Evolutionary conservation across 2,329 filamentous ascomycete genomes (phyloP).

Genomic region (Elsinoe ampelina): DNA sequence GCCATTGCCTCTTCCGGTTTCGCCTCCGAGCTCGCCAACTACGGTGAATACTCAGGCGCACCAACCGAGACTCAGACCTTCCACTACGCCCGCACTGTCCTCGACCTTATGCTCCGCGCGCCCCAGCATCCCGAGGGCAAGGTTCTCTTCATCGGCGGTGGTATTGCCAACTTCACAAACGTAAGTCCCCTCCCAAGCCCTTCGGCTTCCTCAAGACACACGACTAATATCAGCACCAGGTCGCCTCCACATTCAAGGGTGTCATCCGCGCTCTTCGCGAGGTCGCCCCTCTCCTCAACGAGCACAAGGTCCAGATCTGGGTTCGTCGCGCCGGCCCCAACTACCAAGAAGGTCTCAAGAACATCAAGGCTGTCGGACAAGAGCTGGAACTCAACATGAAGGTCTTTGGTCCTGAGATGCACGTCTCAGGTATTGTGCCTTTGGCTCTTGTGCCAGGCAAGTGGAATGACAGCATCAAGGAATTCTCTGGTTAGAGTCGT

Average conservation of each 20-base stretch:
- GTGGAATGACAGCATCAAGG: constrained; percentile 49
- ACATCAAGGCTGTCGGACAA: constrained; percentile 94
- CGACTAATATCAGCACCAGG: constrained; percentile 22
- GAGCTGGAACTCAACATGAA: constrained; percentile 96
- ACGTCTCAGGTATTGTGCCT: constrained; percentile 92
- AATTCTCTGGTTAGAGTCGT: constrained; percentile 52
- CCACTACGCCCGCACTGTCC: constrained; percentile 95
- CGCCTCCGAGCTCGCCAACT: constrained; percentile 95
- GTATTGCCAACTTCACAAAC: constrained; percentile 99
- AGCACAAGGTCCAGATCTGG: constrained; percentile 99
- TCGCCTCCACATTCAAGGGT: constrained; percentile 98
- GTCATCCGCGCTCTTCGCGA: constrained; percentile 94
- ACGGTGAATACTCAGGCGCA: constrained; percentile 98
- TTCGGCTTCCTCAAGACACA: background rate
- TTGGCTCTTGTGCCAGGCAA: constrained; percentile 63
- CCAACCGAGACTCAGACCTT: constrained; percentile 98
- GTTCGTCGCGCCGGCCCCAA: constrained; percentile 85
- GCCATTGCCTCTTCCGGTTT: constrained; percentile 95
- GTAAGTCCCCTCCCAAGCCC: constrained; percentile 34
- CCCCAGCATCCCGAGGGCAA: constrained; percentile 82
- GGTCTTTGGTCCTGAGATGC: constrained; percentile 71
- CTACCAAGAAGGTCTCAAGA: constrained; percentile 99
- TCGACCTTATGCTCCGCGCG: constrained; percentile 94
- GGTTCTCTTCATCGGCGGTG: constrained; percentile 98
- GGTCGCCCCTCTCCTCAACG: constrained; percentile 71